phyloP scores from a whole-genome alignment of 345 rosid genomes.

The Moricandia arvensis region DNA sequence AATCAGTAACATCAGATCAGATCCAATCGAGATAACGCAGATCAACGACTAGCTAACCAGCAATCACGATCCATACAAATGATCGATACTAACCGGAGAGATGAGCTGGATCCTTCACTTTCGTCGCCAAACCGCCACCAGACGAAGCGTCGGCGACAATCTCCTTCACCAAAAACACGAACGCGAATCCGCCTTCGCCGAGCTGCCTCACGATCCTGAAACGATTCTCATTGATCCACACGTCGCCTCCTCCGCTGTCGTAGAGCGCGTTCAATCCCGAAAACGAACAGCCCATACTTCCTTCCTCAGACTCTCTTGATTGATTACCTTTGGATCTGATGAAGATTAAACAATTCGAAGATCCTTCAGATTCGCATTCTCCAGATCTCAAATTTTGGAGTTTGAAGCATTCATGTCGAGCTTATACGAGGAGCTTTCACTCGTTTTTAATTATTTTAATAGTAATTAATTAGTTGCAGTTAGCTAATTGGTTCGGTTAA shows the following conservation, averaged over 20 bases:
- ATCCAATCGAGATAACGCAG: slow-evolving; percentile 12
- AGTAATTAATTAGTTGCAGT: neutral
- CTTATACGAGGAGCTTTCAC: neutral
- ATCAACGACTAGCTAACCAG: neutral
- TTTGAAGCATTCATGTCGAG: neutral
- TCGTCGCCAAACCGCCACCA: slow-evolving; percentile 70
- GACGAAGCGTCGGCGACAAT: slow-evolving; percentile 45
- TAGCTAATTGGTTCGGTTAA: neutral
- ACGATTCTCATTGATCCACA: slow-evolving; percentile 97
- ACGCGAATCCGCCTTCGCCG: slow-evolving; percentile 97
- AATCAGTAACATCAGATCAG: neutral
- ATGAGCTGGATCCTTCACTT: slow-evolving; percentile 87
- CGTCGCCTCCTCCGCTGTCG: slow-evolving; percentile 92
- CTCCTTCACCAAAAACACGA: slow-evolving; percentile 82
- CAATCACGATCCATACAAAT: neutral
- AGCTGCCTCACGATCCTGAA: slow-evolving; percentile 88
- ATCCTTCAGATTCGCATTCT: neutral
- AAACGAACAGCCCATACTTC: slow-evolving; percentile 63
- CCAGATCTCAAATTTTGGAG: neutral
- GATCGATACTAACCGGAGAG: slow-evolving; percentile 61
- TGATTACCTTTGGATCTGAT: neutral
- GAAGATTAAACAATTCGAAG: neutral
- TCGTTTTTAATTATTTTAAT: neutral
- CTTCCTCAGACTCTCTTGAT: neutral
- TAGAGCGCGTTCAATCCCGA: slow-evolving; percentile 91